A percentile compares a stretch with the other conserved stretches of the same genome.
These are phyloP conservation scores for Neofusicoccum kwambonambiense DNA, from an alignment of 2,329 filamentous ascomycete genomes.

Conservation along the genomic window DNA sequence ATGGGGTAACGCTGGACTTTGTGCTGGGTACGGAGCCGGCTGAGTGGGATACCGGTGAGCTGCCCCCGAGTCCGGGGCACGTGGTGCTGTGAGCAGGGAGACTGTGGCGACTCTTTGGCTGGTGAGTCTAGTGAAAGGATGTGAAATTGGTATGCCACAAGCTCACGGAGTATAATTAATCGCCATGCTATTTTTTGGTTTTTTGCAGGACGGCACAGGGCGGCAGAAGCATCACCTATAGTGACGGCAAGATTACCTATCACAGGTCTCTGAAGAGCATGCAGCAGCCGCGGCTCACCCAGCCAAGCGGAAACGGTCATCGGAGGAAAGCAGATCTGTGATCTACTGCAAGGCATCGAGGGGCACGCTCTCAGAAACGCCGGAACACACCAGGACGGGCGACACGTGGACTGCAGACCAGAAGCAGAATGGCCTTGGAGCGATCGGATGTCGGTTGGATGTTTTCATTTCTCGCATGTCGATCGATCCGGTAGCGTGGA, in stretches of 20 bases:
- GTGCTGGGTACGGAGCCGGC: conserved; percentile 55
- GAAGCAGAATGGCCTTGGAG: background rate
- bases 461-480: conserved; percentile 6
- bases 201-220: too few relatives aligned
- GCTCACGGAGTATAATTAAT: background rate
- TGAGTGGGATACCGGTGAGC: conserved; percentile 59
- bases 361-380: background rate
- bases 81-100: background rate
- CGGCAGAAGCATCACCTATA: too few relatives aligned
- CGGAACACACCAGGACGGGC: background rate
- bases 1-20: conserved; percentile 60
- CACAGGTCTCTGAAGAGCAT: too few relatives aligned
- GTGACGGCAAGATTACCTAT: too few relatives aligned
- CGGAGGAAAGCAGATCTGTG: background rate
- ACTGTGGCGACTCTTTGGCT: background rate
- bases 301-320: background rate
- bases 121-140: background rate
- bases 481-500: background rate
- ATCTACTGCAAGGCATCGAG: background rate
- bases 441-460: background rate
- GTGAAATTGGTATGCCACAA: background rate
- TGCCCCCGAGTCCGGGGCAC: conserved; percentile 59
- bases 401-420: background rate
- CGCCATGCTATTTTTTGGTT: too few relatives aligned
- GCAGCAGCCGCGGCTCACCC: background rate